phyloP scores from a whole-genome alignment of 345 rosid species.

The Eucalyptus brandiana region DNA sequence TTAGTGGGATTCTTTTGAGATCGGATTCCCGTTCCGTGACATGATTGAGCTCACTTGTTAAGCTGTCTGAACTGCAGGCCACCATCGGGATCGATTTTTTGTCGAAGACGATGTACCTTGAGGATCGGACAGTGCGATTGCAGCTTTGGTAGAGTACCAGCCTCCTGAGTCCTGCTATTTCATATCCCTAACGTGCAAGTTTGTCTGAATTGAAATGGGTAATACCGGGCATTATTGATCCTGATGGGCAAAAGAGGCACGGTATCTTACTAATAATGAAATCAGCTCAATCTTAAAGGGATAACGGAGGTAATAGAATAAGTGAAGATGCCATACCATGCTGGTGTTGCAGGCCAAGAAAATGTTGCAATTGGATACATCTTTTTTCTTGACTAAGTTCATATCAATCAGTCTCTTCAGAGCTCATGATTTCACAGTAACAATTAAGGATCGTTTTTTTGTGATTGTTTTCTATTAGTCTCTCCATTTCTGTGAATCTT shows the following conservation, averaged over 20 bases:
- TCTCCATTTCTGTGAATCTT: neutral
- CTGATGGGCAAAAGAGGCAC: neutral
- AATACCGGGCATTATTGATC: neutral
- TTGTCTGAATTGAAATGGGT: neutral
- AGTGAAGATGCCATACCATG: neutral
- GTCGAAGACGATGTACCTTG: slow-evolving; percentile 94
- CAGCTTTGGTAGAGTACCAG: slow-evolving; percentile 60
- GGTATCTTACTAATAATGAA: neutral
- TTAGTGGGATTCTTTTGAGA: neutral
- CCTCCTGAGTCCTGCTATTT: neutral
- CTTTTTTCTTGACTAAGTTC: neutral
- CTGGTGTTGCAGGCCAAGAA: neutral
- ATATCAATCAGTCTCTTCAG: neutral
- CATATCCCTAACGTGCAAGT: neutral
- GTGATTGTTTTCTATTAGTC: neutral
- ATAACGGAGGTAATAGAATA: neutral
- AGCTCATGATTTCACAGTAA: neutral
- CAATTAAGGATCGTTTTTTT: neutral
- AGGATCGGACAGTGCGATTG: slow-evolving; percentile 84
- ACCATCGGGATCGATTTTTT: slow-evolving; percentile 88
- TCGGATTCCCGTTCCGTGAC: neutral
- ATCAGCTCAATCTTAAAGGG: neutral
- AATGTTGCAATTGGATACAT: neutral
- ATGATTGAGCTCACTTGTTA: neutral
- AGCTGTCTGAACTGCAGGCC: slow-evolving; percentile 38